These are phyloP conservation scores for Thelephora terrestris DNA, from an alignment of 1,284 basidiomycete species.

Conservation along the genomic window DNA sequence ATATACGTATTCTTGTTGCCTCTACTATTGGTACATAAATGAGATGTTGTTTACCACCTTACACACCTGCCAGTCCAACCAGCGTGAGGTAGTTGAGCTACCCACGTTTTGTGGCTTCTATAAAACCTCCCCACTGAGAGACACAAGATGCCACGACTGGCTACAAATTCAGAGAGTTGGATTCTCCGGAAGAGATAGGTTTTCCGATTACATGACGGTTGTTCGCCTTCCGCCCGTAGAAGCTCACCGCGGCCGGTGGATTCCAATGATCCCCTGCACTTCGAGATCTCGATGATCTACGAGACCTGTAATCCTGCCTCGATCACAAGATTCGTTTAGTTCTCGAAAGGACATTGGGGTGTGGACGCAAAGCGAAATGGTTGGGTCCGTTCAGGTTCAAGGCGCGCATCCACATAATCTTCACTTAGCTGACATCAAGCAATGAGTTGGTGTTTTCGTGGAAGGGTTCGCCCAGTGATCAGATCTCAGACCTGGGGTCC, in stretches of 20 bases:
- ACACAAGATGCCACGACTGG: slow-evolving; percentile 47
- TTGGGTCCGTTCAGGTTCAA: slow-evolving; percentile 19
- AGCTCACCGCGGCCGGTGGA: slow-evolving; percentile 29
- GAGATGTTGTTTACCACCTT: too few relatives aligned
- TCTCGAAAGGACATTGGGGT: slow-evolving; percentile 34
- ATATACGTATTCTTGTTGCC: too few relatives aligned
- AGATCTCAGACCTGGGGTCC: too few relatives aligned
- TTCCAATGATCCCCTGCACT: background rate
- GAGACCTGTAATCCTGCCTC: slow-evolving; percentile 37
- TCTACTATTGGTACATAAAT: too few relatives aligned
- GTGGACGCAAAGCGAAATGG: background rate
- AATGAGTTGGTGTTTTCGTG: too few relatives aligned
- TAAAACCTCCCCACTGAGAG: slow-evolving; percentile 40
- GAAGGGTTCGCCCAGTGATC: too few relatives aligned
- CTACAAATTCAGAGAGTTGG: slow-evolving; percentile 18
- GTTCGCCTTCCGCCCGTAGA: slow-evolving; percentile 31
- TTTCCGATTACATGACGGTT: slow-evolving; percentile 47
- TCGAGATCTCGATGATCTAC: background rate
- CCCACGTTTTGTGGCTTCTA: too few relatives aligned
- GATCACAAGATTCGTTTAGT: slow-evolving; percentile 73
- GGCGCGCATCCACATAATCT: slow-evolving; percentile 47
- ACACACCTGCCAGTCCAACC: too few relatives aligned
- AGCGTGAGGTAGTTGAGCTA: too few relatives aligned
- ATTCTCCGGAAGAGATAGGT: too few relatives aligned
- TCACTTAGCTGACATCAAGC: slow-evolving; percentile 68